phyloP scores from a whole-genome alignment of 331 rosid genomes.

The Rosa hybrid region DNA sequence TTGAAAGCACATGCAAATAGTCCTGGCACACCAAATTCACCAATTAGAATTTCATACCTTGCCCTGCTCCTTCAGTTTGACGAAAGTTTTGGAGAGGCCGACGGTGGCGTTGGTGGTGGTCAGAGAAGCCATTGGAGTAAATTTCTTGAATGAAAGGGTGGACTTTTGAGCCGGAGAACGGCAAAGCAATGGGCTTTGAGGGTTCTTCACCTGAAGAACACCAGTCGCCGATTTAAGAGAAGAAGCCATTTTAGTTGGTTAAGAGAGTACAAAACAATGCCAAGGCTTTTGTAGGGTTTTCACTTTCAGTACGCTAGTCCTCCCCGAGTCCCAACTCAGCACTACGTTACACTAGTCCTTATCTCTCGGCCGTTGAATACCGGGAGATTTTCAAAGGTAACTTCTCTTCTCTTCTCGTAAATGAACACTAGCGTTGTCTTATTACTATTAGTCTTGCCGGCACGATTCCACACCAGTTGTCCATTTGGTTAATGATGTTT shows the following conservation, averaged over 20 bases:
- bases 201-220: conserved; percentile 48
- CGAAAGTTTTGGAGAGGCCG: conserved; percentile 77
- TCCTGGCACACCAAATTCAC: background rate
- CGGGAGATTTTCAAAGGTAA: background rate
- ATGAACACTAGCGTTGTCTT: no score
- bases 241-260: conserved; percentile 34
- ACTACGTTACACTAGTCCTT: background rate
- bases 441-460: no score
- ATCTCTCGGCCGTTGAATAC: conserved; percentile 1
- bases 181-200: conserved; percentile 35
- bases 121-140: conserved; percentile 61
- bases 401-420: no score
- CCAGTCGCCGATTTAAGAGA: conserved; percentile 50
- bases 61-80: conserved; percentile 55
- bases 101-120: conserved; percentile 43
- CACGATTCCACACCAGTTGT: no score
- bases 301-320: background rate
- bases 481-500: no score
- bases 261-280: background rate
- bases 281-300: conserved; percentile 16
- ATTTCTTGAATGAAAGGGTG: conserved; percentile 39
- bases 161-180: conserved; percentile 38
- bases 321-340: background rate
- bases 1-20: background rate
- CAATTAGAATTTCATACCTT: conserved; percentile 38